Percentiles rank a stretch among this genome's conserved stretches.
These are phyloP conservation scores for Penicillium paxilli DNA, from an alignment of 495 filamentous ascomycete species.

Conservation along the genomic window DNA sequence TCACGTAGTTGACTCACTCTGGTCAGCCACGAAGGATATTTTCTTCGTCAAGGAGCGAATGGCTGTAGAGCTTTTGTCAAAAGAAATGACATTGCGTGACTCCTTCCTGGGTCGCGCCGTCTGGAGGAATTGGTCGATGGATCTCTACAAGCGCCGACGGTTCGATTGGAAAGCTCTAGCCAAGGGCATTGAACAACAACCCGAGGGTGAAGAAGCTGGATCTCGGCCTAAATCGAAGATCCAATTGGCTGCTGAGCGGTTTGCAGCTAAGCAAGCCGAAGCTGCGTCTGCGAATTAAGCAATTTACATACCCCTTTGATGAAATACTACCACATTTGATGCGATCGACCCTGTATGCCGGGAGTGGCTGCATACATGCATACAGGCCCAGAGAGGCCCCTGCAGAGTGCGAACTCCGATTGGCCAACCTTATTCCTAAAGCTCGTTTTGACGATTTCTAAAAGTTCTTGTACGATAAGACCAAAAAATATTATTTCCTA, in stretches of 20 bases:
- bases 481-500: not conserved
- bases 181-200: conserved; percentile 46
- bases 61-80: conserved; percentile 59
- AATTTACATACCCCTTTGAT: conserved; percentile 8
- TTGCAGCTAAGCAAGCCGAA: conserved; percentile 32
- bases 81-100: conserved; percentile 68
- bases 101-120: conserved; percentile 76
- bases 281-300: not conserved
- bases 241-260: conserved; percentile 49
- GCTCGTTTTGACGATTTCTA: not conserved
- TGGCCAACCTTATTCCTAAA: not conserved
- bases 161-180: conserved; percentile 71
- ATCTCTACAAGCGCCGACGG: conserved; percentile 71
- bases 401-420: not conserved
- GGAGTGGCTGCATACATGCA: conserved; percentile 3
- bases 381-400: too few relatives aligned
- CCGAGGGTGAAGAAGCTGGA: conserved; percentile 20
- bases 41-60: conserved; percentile 68
- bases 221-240: conserved; percentile 45
- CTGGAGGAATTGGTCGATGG: conserved; percentile 91
- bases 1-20: conserved; percentile 76
- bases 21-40: conserved; percentile 63
- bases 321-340: conserved; percentile 2
- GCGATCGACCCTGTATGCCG: not conserved
- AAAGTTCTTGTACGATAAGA: not conserved